Percentiles rank a stretch among this genome's conserved stretches.
phyloP scores from a whole-genome alignment of 352 stramenopile species.

The Globisporangium takayamanum region DNA sequence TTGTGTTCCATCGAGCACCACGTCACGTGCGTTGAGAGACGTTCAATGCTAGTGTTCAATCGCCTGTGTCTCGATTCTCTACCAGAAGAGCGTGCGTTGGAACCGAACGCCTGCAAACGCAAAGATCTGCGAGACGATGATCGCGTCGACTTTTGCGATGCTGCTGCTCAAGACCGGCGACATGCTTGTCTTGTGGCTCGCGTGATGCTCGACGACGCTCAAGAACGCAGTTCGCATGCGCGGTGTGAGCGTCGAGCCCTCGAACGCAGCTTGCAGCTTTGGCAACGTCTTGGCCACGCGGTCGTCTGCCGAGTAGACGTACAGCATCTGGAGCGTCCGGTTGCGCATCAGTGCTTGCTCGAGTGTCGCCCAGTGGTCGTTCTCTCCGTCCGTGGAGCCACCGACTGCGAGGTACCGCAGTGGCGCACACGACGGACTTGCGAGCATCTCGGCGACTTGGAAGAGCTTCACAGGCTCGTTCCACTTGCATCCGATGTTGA shows the following conservation, averaged over 20 bases:
- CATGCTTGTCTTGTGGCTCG: neutral
- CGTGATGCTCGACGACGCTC: slow-evolving; percentile 18
- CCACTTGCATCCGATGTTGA: slow-evolving; percentile 14
- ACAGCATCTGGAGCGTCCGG: slow-evolving; percentile 2
- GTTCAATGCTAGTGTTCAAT: too few relatives aligned
- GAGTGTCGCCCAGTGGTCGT: neutral
- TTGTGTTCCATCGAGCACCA: too few relatives aligned
- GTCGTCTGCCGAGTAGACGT: slow-evolving; percentile 1
- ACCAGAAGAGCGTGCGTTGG: neutral
- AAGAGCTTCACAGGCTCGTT: slow-evolving; percentile 4
- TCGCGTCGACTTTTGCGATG: neutral
- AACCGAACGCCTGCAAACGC: slow-evolving; percentile 7
- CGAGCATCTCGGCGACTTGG: slow-evolving; percentile 15
- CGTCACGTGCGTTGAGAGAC: too few relatives aligned
- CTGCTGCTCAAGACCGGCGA: neutral
- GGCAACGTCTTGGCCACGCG: neutral
- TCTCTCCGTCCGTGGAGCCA: neutral
- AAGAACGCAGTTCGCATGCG: slow-evolving; percentile 20
- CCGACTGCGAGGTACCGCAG: slow-evolving; percentile 15
- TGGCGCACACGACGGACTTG: slow-evolving; percentile 6
- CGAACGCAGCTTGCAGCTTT: slow-evolving; percentile 10
- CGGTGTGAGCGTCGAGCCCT: slow-evolving; percentile 13
- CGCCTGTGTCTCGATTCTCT: neutral
- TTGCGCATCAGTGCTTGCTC: neutral
- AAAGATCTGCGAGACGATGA: slow-evolving; percentile 4